Evolutionary conservation across 1,284 basidiomycete species (phyloP), one percentile per base, ranked within the genome.

Genomic region (Schizopora paradoxa): DNA sequence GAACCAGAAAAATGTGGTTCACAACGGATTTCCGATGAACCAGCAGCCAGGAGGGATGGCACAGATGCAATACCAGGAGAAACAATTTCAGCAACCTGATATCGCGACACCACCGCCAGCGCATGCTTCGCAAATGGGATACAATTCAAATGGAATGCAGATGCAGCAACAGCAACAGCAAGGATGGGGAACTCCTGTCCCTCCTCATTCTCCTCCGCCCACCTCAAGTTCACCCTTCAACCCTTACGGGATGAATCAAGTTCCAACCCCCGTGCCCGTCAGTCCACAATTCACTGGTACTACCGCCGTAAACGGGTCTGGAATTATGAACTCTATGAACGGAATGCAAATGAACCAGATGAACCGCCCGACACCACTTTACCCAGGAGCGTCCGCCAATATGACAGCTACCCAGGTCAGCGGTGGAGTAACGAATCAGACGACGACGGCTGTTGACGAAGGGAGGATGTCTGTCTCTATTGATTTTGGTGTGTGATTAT

Each of bases 401-500:
- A 82, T n/a, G 54, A 62, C 44, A 48, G 55, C 16, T 46, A 52
- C 21, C 48, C 56, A 45, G 49, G 49, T 52, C 26, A 45, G 54
- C 5, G 47, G 51, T 21, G 29, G 48, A n/a, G 46, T 54, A 42
- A 42, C 50, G 22, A 47, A 54, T 33, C 39, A 40, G 13, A 11
- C 39, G 6, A 27, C 27, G 4, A 18, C 51, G 18, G 26, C 50
- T 28, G 51, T 47, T 4, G 58, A 61, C 26, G 56, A 61, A 38
- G 59, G 58, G 29, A 53, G 78, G 57, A 71, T 88, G 65, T 85
- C 82, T 11, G 71, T 89, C 19, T 77, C 83, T 3, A 85, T 89
- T 53, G 86, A 89, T 63, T 89, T 89, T 58, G 85, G 85, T 82
- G 52, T 53, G 73, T 65, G 6, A 14, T 33, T 13, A 31, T 18